A percentile compares a stretch with the other conserved stretches of the same genome.
phyloP scores from a whole-genome alignment of 192 early-diverging fungal species.

The Allomyces macrogynus region DNA sequence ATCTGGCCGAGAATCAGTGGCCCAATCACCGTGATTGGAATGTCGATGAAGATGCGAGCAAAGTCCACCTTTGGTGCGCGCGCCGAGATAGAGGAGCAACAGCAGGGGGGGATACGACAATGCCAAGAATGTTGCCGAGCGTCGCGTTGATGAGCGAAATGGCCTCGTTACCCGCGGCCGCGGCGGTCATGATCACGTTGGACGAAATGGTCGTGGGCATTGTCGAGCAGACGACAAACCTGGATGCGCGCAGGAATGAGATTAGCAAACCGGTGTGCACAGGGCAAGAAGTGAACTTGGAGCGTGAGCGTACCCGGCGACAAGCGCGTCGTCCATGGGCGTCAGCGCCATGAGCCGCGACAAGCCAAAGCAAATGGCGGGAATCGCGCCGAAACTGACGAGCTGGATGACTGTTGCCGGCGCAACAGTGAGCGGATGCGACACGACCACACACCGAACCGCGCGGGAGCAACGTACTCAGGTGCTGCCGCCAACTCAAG shows the following conservation, averaged over 20 bases:
- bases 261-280: not conserved
- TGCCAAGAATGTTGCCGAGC: constrained; percentile 45
- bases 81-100: constrained; percentile 22
- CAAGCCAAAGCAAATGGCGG: constrained; percentile 35
- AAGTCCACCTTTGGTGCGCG: constrained; percentile 21
- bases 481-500: constrained; percentile 32
- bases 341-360: constrained; percentile 25
- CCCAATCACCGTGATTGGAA: constrained; percentile 35
- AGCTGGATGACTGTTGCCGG: constrained; percentile 24
- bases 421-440: not conserved
- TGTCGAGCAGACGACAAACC: constrained; percentile 33
- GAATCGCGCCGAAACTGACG: constrained; percentile 34
- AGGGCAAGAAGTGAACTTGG: too few species aligned
- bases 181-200: constrained; percentile 56
- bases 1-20: constrained; percentile 42
- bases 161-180: constrained; percentile 42
- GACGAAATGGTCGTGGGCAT: constrained; percentile 56
- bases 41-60: constrained; percentile 23
- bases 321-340: constrained; percentile 24
- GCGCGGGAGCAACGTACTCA: constrained; percentile 8
- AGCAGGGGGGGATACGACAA: constrained; percentile 34
- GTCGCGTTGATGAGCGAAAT: constrained; percentile 44
- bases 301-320: constrained; percentile 18
- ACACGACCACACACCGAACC: too few species aligned
- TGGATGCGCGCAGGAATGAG: not conserved